Evolutionary conservation across 208 protist species (phyloP), one percentile per base, ranked within the genome.

Genomic region (Trypanosoma scelopori): DNA sequence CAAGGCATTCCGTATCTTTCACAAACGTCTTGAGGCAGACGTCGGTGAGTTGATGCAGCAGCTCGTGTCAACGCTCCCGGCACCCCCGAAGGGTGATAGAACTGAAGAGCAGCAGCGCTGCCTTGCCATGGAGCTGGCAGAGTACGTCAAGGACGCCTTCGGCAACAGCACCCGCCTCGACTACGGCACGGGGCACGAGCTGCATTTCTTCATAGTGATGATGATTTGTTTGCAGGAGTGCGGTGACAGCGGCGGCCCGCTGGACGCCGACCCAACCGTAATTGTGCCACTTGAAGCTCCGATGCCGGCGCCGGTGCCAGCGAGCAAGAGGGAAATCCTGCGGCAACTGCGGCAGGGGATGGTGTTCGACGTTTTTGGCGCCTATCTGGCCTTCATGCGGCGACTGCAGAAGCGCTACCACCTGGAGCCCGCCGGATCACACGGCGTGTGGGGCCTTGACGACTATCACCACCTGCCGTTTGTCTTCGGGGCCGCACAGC

Each of bases 391-490:
- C 12, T 65, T 99, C 23, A 89, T 98, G 71, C 85, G 97, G 7
- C 71, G 71, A 7, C 64, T 97, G 65, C 84, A 97, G 77, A 68
- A 71, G 50, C 82, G 84, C 67, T 98, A 97, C 78, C 78, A 69
- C 18, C 66, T 99, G 15, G 98, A 99, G 82, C 98, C 98, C 11
- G 98, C 98, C 0, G 98, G 98, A 18, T 97, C 91, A 28, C 98
- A 99, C 58, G 98, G 98, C 22, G 98, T 99, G 25, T 99, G 98
- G 98, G 96, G 97, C 13, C 80, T 99, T 1, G 99, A 99, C 73
- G 99, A 99, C 74, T 99, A 98, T 67, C 97, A 99, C 59, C 98
- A 99, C 77, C 69, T 99, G n/a, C 94, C 96, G 3, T 99, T 98
- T 73, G 69, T 99, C 1, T 98, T 95, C 35, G 99, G 99, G 7